Evolutionary conservation across 306 rosid species (phyloP), one percentile per base, ranked within the genome.

Genomic region (Sophora flavescens): DNA sequence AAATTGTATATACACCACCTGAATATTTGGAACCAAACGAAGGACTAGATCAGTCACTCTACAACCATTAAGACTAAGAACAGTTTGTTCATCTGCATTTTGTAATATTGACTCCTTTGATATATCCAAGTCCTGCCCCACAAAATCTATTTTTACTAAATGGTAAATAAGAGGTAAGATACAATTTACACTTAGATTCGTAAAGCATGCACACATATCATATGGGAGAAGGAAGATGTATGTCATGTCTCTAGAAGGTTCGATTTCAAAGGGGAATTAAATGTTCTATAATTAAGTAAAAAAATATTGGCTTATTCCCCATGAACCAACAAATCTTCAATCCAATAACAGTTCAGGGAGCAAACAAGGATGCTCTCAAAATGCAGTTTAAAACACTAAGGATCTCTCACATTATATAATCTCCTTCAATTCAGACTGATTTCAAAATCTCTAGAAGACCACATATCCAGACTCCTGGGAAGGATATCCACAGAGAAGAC

Each of bases 11-110:
- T 15, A 48, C 44, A 48, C 53, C 76, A 95, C 99, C 97, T 95
- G 99, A 89, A 92, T 92, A 84, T 86, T 92, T 59, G 99, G 99
- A 84, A 95, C 99, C 83, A 95, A 79, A 44, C 93, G 96, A 83
- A 95, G 73, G 82, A 95, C 85, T 86, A 87, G 96, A 83, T 95
- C 97, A 73, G 99, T 95, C 39, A 92, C 99, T 80, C 99, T 84
- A 80, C 99, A 90, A 62, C 99, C 99, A 62, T 95, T 95, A 65
- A 95, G 89, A 92, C 99, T 95, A 50, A 91, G 96, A 83, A 95
- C 99, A 56, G 99, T 95, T 84, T 90, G 97, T 47, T 95, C 99
- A 83, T 95, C 99, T 54, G 86, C 90, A 87, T 91, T 80, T 78
- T 92, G 97, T 80, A 95, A 87, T 80, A 92, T 86, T 16, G 93